Conservation (phyloP, 2,329 filamentous ascomycete species). For the Ascosphaera acerosa region DNA sequence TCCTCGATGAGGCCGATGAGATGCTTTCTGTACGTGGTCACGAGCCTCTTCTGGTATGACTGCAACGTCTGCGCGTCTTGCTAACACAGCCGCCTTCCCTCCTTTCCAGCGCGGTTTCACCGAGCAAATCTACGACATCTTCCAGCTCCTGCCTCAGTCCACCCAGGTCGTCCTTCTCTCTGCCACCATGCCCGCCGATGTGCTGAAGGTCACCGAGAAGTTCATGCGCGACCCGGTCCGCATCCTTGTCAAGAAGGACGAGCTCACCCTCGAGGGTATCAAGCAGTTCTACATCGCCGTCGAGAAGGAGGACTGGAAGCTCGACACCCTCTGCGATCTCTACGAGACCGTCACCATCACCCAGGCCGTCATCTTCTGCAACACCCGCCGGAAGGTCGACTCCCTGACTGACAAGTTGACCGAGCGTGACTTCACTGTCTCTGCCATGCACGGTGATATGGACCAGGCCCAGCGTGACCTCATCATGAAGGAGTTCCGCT, state of each 20-base stretch:
- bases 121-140: conserved; percentile 99
- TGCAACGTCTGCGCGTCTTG: too few relatives aligned
- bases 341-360: conserved; percentile 99
- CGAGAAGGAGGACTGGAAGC: conserved; percentile 99
- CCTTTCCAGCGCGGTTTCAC: conserved; percentile 59
- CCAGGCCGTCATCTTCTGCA: conserved; percentile 99
- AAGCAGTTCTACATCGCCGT: conserved; percentile 99
- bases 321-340: conserved; percentile 92
- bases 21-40: conserved; percentile 38
- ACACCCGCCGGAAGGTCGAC: conserved; percentile 99
- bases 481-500: conserved; percentile 99
- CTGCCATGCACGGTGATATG: conserved; percentile 99
- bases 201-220: conserved; percentile 97
- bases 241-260: conserved; percentile 98
- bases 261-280: conserved; percentile 98
- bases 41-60: not conserved
- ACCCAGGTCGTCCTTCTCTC: conserved; percentile 97
- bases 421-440: conserved; percentile 95
- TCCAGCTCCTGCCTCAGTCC: conserved; percentile 91
- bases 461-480: conserved; percentile 91
- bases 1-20: conserved; percentile 97
- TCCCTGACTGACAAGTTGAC: conserved; percentile 99
- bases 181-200: conserved; percentile 96
- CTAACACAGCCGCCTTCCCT: conserved; percentile 1
- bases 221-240: conserved; percentile 99